A percentile compares a stretch with the other conserved stretches of the same genome.
Evolutionary conservation across 495 filamentous ascomycete genomes (phyloP).

Genomic region (Penicillium steckii): DNA sequence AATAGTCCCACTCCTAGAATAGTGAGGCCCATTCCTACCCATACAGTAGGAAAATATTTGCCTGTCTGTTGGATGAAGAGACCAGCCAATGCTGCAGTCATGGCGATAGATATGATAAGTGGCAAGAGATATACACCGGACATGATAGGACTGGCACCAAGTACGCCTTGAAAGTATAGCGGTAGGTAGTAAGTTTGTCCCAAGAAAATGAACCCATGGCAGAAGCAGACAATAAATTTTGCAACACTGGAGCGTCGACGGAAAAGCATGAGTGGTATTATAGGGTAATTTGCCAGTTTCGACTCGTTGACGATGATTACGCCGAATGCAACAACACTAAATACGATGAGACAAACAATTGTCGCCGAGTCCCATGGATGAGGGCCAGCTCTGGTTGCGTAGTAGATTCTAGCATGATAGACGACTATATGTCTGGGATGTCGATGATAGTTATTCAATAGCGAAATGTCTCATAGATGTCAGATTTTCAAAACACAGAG

Average conservation of each 20-base stretch:
- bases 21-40: slow-evolving; percentile 55
- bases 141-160: slow-evolving; percentile 60
- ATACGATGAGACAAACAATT: slow-evolving; percentile 70
- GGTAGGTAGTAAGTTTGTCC: slow-evolving; percentile 50
- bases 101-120: slow-evolving; percentile 59
- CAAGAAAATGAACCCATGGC: slow-evolving; percentile 46
- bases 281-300: slow-evolving; percentile 64
- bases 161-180: slow-evolving; percentile 56
- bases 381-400: slow-evolving; percentile 65
- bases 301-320: slow-evolving; percentile 66
- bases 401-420: slow-evolving; percentile 67
- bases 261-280: slow-evolving; percentile 70
- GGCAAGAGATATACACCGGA: slow-evolving; percentile 74
- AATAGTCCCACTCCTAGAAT: slow-evolving; percentile 65
- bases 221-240: slow-evolving; percentile 32
- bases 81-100: slow-evolving; percentile 49
- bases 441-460: no score
- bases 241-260: slow-evolving; percentile 45
- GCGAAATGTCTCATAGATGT: no score
- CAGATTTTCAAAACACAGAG: no score
- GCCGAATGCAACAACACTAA: slow-evolving; percentile 54
- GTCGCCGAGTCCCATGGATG: slow-evolving; percentile 66
- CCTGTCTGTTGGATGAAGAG: slow-evolving; percentile 52
- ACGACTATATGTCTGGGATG: no score
- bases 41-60: slow-evolving; percentile 39